These are phyloP conservation scores for Suhomyces choctaworum DNA, from an alignment of 1,139 yeast genomes.

Conservation along the genomic window DNA sequence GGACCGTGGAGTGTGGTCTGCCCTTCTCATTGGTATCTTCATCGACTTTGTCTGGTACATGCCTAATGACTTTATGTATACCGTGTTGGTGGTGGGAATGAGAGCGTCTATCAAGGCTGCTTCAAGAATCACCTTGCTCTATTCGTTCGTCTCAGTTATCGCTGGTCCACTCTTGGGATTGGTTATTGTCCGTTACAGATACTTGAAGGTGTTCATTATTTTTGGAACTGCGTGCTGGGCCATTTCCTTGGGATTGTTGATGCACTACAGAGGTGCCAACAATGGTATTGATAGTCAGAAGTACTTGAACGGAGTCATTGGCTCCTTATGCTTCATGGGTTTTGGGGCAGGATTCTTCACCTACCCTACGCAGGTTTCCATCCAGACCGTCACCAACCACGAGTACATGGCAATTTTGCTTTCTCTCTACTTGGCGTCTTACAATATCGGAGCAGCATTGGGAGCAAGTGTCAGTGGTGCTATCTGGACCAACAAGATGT, in stretches of 20 bases:
- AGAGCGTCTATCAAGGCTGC: conserved; percentile 60
- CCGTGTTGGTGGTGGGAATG: conserved; percentile 64
- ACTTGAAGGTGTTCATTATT: conserved; percentile 60
- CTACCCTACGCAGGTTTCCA: conserved; percentile 64
- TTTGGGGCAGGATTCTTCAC: conserved; percentile 74
- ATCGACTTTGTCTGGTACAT: conserved; percentile 62
- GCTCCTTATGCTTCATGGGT: conserved; percentile 65
- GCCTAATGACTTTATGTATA: conserved; percentile 68
- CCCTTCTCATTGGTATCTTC: conserved; percentile 51
- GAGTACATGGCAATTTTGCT: conserved; percentile 66
- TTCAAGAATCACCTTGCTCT: conserved; percentile 61
- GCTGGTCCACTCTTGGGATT: conserved; percentile 63
- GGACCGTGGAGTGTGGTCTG: conserved; percentile 63
- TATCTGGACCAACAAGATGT: conserved; percentile 57
- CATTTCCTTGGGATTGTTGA: conserved; percentile 57
- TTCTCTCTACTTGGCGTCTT: conserved; percentile 54
- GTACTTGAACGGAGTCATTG: conserved; percentile 57
- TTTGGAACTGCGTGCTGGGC: conserved; percentile 58
- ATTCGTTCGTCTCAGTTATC: conserved; percentile 64
- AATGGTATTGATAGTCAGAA: conserved; percentile 33
- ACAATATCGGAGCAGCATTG: conserved; percentile 61
- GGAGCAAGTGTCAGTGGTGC: conserved; percentile 62
- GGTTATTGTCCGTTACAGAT: conserved; percentile 49
- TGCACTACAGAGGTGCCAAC: conserved; percentile 56
- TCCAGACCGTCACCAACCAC: conserved; percentile 61